Evolutionary conservation across 495 filamentous ascomycete genomes (phyloP).

Genomic region (Neohortaea acidophila): DNA sequence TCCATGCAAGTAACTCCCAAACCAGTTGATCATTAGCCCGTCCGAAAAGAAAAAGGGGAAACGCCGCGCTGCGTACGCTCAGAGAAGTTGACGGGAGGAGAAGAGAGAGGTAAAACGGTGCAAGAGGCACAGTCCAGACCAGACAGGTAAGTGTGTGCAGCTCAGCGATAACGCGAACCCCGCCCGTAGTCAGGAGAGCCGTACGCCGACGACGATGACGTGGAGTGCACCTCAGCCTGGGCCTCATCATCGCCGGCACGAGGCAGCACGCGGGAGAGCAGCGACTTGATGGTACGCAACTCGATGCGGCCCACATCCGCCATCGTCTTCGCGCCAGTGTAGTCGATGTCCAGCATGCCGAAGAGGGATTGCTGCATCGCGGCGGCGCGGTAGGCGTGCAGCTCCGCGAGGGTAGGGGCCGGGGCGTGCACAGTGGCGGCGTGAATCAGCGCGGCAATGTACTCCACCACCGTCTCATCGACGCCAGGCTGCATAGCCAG

Average conservation of each 20-base stretch:
- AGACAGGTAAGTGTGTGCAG: no score
- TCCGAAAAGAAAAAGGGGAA: no score
- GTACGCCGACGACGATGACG: no score
- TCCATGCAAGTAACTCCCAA: no score
- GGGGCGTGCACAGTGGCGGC: conserved; percentile 28
- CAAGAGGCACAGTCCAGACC: no score
- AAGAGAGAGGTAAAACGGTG: no score
- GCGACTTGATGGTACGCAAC: conserved; percentile 8
- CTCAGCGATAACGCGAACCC: no score
- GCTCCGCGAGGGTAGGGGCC: conserved; percentile 25
- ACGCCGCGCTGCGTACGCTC: no score
- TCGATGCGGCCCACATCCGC: conserved; percentile 7
- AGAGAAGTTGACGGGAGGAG: no score
- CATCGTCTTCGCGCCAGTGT: conserved; percentile 7
- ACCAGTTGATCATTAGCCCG: no score
- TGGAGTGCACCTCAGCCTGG: no score
- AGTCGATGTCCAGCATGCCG: conserved; percentile 10
- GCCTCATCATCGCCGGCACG: neutral
- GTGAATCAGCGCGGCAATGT: conserved; percentile 38
- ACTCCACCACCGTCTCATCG: conserved; percentile 22
- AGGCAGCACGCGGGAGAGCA: conserved; percentile 8
- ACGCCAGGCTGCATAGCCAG: conserved; percentile 9
- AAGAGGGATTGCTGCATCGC: conserved; percentile 2
- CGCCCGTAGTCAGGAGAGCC: no score
- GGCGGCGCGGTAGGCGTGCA: conserved; percentile 12